phyloP scores from a whole-genome alignment of 345 rosid species.

The Pistacia integerrima region DNA sequence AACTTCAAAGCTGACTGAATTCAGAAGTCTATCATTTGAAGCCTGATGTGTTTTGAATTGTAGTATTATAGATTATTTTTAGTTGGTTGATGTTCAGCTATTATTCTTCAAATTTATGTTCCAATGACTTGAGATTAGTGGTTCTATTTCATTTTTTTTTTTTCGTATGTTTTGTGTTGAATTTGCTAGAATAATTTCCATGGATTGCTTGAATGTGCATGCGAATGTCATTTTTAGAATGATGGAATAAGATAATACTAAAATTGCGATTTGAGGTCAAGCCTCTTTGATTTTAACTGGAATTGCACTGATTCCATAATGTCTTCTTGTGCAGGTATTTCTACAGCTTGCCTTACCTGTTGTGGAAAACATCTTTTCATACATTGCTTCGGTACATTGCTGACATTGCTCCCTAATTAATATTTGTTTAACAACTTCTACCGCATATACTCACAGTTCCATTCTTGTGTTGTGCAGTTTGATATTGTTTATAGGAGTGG shows the following conservation, averaged over 20 bases:
- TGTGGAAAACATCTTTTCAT: slow-evolving; percentile 80
- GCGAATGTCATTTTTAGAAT: too few relatives aligned
- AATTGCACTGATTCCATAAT: not conserved
- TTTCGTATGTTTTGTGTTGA: not conserved
- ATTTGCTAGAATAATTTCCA: not conserved
- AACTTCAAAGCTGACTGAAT: not conserved
- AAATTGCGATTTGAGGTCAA: not conserved
- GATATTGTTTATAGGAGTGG: slow-evolving; percentile 63
- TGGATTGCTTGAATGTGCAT: not conserved
- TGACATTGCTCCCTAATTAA: not conserved
- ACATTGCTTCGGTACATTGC: slow-evolving; percentile 61
- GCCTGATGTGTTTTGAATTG: not conserved
- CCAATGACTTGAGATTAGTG: not conserved
- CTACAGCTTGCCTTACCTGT: slow-evolving; percentile 74
- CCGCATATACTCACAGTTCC: not conserved
- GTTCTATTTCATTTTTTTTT: not conserved
- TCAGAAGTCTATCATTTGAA: not conserved
- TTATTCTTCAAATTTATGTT: not conserved
- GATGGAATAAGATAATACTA: not conserved
- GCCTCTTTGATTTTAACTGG: not conserved
- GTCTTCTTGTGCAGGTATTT: slow-evolving; percentile 66
- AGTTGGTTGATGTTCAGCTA: too few relatives aligned
- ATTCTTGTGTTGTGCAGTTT: slow-evolving; percentile 41
- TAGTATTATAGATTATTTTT: not conserved
- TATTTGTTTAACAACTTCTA: not conserved